phyloP scores from a whole-genome alignment of 169 alveolate genomes.

The Cyclospora cayetanensis region DNA sequence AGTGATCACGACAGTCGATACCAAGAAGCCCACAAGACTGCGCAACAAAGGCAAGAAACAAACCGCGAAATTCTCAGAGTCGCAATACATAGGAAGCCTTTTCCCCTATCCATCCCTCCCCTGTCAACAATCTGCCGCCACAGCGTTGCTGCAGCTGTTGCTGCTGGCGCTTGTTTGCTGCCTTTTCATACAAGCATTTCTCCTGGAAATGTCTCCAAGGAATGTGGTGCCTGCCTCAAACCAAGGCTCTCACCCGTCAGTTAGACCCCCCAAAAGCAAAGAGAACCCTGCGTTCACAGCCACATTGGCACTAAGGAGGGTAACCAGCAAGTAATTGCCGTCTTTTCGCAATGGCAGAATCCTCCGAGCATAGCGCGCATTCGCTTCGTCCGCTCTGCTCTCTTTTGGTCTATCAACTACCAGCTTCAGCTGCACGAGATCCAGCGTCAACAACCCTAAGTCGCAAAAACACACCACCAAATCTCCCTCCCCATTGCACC shows the following conservation, averaged over 20 bases:
- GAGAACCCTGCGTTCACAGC: constrained; percentile 84
- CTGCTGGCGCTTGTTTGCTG: too few relatives aligned
- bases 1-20: constrained; percentile 80
- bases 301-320: constrained; percentile 83
- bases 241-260: constrained; percentile 76
- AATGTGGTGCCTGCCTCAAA: too few relatives aligned
- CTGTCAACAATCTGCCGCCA: too few relatives aligned
- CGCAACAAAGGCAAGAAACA: too few relatives aligned
- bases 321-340: constrained; percentile 83
- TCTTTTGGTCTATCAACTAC: constrained; percentile 77
- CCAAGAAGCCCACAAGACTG: constrained; percentile 78
- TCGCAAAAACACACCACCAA: too few relatives aligned
- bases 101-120: neutral
- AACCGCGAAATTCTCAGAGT: too few relatives aligned
- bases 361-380: constrained; percentile 78
- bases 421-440: constrained; percentile 80
- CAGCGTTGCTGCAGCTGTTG: too few relatives aligned
- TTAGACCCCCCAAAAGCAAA: constrained; percentile 81
- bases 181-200: too few relatives aligned
- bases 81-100: neutral
- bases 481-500: too few relatives aligned
- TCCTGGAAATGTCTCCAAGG: too few relatives aligned
- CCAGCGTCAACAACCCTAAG: constrained; percentile 80
- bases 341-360: constrained; percentile 81
- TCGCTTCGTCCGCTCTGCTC: constrained; percentile 22